phyloP scores from a whole-genome alignment of 345 rosid species.

The Lepidium aucheri region DNA sequence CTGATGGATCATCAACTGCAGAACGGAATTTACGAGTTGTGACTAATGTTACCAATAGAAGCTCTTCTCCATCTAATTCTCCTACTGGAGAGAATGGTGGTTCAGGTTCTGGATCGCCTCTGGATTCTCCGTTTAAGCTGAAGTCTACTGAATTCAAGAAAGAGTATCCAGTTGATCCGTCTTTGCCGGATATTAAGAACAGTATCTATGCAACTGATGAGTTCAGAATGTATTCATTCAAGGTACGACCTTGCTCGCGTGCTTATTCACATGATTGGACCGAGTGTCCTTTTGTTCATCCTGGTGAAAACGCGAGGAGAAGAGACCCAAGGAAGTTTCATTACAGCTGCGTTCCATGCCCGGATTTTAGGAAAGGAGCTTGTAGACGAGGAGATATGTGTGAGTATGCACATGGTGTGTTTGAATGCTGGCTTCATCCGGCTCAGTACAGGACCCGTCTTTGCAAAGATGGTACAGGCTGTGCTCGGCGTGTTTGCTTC shows the following conservation, averaged over 20 bases:
- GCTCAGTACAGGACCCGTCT: slow-evolving; percentile 91
- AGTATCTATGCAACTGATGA: slow-evolving; percentile 92
- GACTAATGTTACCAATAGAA: slow-evolving; percentile 24
- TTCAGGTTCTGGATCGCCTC: slow-evolving; percentile 41
- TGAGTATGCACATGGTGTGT: slow-evolving; percentile 96
- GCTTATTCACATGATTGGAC: slow-evolving; percentile 99
- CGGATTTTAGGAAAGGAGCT: slow-evolving; percentile 89
- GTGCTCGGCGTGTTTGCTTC: slow-evolving; percentile 89
- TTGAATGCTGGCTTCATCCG: slow-evolving; percentile 98
- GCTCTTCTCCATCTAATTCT: slow-evolving; percentile 56
- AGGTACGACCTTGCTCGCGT: slow-evolving; percentile 89
- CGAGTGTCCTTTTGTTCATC: slow-evolving; percentile 96
- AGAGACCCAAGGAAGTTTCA: slow-evolving; percentile 96
- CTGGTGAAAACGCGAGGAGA: slow-evolving; percentile 94
- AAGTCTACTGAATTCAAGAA: slow-evolving; percentile 48
- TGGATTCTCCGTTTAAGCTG: slow-evolving; percentile 42
- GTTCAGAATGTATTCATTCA: slow-evolving; percentile 93
- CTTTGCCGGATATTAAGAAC: slow-evolving; percentile 92
- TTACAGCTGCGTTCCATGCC: slow-evolving; percentile 95
- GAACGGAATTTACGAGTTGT: slow-evolving; percentile 46
- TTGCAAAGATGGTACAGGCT: slow-evolving; percentile 82
- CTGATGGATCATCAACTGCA: slow-evolving; percentile 43
- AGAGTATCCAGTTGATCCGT: slow-evolving; percentile 88
- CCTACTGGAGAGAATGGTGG: slow-evolving; percentile 51
- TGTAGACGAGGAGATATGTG: slow-evolving; percentile 95